Conservation (phyloP, 75 land plant species). For the Cupressus sempervirens region DNA sequence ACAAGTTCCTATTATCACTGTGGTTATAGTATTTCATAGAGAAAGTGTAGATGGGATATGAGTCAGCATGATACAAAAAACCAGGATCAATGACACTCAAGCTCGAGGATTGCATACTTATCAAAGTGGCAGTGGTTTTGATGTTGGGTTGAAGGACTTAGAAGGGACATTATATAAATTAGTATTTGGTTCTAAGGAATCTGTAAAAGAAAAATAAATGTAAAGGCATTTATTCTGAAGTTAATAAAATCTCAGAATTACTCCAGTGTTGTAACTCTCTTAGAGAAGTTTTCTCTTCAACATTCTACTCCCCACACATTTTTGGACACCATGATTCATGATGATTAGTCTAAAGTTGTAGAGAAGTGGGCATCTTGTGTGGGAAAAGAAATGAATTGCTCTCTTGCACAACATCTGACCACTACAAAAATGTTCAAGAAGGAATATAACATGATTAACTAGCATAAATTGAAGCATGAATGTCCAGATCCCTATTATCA, state of each 20-base stretch:
- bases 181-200: neutral
- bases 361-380: constrained; percentile 59
- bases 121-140: constrained; percentile 53
- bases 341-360: constrained; percentile 49
- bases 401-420: constrained; percentile 53
- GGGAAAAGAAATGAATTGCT: constrained; percentile 52
- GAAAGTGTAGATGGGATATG: no score
- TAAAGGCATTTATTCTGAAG: constrained; percentile 30
- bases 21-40: no score
- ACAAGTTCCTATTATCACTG: no score
- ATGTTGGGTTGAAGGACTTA: constrained; percentile 42
- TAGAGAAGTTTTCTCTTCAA: constrained; percentile 56
- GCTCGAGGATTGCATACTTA: constrained; percentile 52
- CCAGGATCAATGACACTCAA: no score
- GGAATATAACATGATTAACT: constrained; percentile 55
- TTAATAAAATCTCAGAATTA: constrained; percentile 47
- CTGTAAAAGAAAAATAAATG: constrained; percentile 21
- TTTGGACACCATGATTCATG: constrained; percentile 42
- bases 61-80: no score
- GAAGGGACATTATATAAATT: constrained; percentile 12
- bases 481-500: constrained; percentile 57
- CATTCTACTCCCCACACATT: constrained; percentile 36
- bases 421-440: constrained; percentile 43
- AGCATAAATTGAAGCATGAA: constrained; percentile 45
- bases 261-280: constrained; percentile 46